These are phyloP conservation scores for Mortierella antarctica DNA, from an alignment of 192 early-diverging fungal species.

Conservation along the genomic window DNA sequence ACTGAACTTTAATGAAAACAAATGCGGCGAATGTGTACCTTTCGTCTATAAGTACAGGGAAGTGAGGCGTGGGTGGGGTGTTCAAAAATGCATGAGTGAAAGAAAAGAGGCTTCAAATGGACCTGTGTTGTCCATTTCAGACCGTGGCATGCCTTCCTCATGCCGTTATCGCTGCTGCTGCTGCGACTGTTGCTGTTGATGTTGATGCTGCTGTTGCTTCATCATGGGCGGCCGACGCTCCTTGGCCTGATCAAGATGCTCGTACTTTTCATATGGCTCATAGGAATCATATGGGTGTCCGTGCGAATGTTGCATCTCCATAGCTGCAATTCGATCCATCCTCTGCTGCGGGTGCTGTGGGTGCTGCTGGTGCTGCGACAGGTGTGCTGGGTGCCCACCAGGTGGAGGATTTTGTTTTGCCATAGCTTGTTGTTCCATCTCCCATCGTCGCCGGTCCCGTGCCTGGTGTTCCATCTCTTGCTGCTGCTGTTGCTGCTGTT, in stretches of 20 bases:
- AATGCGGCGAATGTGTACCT: too few relatives aligned
- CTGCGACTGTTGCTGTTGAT: neutral
- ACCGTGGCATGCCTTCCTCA: neutral
- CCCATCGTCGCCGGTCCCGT: slow-evolving; percentile 10
- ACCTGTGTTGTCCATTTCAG: neutral
- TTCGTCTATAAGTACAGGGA: neutral
- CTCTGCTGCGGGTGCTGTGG: slow-evolving; percentile 4
- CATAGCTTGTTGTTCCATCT: slow-evolving; percentile 17
- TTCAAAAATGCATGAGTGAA: neutral
- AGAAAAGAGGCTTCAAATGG: neutral
- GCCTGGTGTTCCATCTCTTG: slow-evolving; percentile 8
- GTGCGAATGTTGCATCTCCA: slow-evolving; percentile 2
- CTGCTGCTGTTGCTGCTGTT: neutral
- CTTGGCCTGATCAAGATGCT: slow-evolving; percentile 2
- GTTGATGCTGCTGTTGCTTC: neutral
- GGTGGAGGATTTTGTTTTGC: neutral
- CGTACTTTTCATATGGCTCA: slow-evolving; percentile 3
- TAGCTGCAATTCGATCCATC: slow-evolving; percentile 4
- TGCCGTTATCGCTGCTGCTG: neutral
- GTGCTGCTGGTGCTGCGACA: neutral
- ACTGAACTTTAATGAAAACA: too few relatives aligned
- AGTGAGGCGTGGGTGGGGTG: neutral
- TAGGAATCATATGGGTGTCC: neutral
- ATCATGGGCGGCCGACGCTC: neutral
- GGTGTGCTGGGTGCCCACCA: neutral